Evolutionary conservation across 306 rosid genomes (phyloP).

Genomic region (Arachis stenosperma): DNA sequence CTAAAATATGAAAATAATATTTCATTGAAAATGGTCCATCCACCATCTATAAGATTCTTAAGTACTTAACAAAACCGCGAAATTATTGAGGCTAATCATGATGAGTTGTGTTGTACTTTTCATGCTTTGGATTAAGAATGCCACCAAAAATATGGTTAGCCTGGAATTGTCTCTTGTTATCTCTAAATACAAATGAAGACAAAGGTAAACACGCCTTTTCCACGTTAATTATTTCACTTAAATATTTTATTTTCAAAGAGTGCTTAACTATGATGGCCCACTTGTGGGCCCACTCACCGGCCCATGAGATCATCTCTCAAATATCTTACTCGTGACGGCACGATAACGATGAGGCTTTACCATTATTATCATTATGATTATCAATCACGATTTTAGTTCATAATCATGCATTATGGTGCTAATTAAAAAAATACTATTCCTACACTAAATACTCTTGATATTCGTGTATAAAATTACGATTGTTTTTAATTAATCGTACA

Average conservation of each 20-base stretch:
- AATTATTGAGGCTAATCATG: neutral
- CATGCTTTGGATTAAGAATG: neutral
- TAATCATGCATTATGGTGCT: slow-evolving; percentile 16
- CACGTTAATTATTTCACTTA: slow-evolving; percentile 36
- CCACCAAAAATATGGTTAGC: slow-evolving; percentile 13
- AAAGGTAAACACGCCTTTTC: slow-evolving; percentile 35
- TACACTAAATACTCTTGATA: no score
- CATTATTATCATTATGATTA: neutral
- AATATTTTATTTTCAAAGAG: slow-evolving; percentile 25
- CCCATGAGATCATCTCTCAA: slow-evolving; percentile 46
- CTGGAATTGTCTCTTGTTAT: neutral
- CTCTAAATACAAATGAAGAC: slow-evolving; percentile 17
- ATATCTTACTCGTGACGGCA: slow-evolving; percentile 60
- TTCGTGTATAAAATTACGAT: no score
- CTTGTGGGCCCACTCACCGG: slow-evolving; percentile 53
- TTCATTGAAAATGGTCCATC: no score
- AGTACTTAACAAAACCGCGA: no score
- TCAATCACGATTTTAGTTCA: slow-evolving; percentile 20
- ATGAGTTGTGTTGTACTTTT: neutral
- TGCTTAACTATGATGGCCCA: slow-evolving; percentile 31
- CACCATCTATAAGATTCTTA: no score
- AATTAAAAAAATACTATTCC: no score
- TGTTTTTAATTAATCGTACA: no score
- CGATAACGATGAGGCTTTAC: slow-evolving; percentile 46
- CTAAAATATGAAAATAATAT: no score